These are phyloP conservation scores for Knoxia roxburghii DNA, from an alignment of 257 asterid genomes.

Conservation along the genomic window DNA sequence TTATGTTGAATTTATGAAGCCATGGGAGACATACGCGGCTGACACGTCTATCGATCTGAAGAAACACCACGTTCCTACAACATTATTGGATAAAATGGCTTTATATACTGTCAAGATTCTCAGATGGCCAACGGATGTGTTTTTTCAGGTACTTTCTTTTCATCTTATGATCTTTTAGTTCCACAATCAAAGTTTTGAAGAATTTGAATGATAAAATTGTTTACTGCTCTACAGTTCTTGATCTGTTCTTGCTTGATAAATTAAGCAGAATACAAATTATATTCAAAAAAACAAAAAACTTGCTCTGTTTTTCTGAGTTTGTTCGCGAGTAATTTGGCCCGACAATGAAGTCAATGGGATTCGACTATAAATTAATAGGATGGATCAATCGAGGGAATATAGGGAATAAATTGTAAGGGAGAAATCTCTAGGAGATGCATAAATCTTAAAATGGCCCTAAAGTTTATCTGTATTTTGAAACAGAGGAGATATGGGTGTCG, in stretches of 20 bases:
- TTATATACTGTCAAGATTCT: constrained; percentile 62
- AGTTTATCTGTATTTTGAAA: background rate
- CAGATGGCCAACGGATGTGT: constrained; percentile 62
- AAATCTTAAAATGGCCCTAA: background rate
- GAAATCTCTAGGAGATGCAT: too few species aligned
- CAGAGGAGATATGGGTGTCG: constrained; percentile 69
- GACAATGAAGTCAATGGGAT: too few species aligned
- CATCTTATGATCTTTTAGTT: background rate
- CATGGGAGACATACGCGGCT: constrained; percentile 53
- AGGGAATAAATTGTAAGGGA: too few species aligned
- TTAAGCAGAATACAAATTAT: too few species aligned
- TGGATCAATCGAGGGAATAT: too few species aligned
- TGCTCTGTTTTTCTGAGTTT: background rate
- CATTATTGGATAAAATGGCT: constrained; percentile 73
- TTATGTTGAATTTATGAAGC: constrained; percentile 22
- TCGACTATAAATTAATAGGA: too few species aligned
- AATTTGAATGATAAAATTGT: too few species aligned
- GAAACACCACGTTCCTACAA: constrained; percentile 63
- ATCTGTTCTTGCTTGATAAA: too few species aligned
- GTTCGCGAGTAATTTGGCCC: too few species aligned
- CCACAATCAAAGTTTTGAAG: too few species aligned
- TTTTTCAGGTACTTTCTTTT: constrained; percentile 49
- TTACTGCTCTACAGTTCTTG: too few species aligned
- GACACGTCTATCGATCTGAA: constrained; percentile 54
- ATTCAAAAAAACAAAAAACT: too few species aligned